A percentile compares a stretch with the other conserved stretches of the same genome.
These are phyloP conservation scores for Neurospora discreta DNA, from an alignment of 495 filamentous ascomycete genomes.

Conservation along the genomic window DNA sequence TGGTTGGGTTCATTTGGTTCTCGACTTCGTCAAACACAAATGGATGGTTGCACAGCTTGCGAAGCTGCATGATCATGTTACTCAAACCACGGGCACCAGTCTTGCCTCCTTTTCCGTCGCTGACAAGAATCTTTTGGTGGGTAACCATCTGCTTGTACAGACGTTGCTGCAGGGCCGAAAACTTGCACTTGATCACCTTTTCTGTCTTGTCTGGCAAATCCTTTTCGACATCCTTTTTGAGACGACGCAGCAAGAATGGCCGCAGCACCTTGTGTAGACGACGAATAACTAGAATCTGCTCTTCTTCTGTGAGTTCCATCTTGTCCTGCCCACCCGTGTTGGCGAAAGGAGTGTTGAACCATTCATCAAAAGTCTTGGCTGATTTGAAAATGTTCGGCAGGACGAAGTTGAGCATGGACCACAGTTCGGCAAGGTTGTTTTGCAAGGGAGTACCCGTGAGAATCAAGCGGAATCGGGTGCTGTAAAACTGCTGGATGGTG, in stretches of 20 bases:
- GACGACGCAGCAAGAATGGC: constrained; percentile 92
- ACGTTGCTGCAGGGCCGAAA: constrained; percentile 85
- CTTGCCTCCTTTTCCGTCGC: constrained; percentile 91
- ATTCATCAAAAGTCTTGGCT: constrained; percentile 97
- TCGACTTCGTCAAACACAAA: constrained; percentile 98
- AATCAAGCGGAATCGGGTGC: constrained; percentile 87
- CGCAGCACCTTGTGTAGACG: constrained; percentile 96
- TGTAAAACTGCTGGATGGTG: constrained; percentile 90
- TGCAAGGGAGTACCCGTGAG: constrained; percentile 94
- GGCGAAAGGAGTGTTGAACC: constrained; percentile 99
- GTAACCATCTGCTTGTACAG: constrained; percentile 95
- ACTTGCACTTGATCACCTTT: constrained; percentile 97
- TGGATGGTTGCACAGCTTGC: constrained; percentile 97
- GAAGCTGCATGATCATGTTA: constrained; percentile 99
- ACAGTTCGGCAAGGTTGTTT: constrained; percentile 93
- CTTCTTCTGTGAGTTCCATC: constrained; percentile 99
- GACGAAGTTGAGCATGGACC: constrained; percentile 96
- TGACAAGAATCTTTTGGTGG: constrained; percentile 86
- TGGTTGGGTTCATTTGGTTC: constrained; percentile 89
- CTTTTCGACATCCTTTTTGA: constrained; percentile 99
- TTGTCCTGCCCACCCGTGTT: constrained; percentile 97
- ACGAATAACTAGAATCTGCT: constrained; percentile 94
- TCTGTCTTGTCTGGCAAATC: constrained; percentile 97
- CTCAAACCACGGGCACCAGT: constrained; percentile 89
- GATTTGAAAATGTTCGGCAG: constrained; percentile 99